Base-by-base conservation (phyloP, 2,329 filamentous ascomycete species). In the Xylariomycetidae sp. region DNA sequence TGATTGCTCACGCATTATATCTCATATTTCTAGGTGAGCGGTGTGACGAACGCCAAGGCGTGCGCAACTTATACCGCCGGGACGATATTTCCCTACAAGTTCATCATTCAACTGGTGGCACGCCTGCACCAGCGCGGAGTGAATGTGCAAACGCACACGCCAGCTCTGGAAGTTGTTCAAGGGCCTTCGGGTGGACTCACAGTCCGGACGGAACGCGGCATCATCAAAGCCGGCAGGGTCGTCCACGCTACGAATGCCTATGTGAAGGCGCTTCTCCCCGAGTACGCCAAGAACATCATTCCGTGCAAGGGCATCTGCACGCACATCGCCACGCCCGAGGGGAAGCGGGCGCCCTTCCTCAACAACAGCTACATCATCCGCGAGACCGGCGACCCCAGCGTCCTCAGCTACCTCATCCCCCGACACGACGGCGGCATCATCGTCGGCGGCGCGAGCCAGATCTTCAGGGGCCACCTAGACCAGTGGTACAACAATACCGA, bases 401-500 rank as follows among this genome's bases (percentile, higher is more conserved):
- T 22, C 10, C 29, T 31, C 18, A 31, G 29, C 20, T 42, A 42
- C 19, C 13, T 42, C 13, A 42, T 42, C 14, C 33, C 65, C 4
- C 58, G 67, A 4, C 42, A 52, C 1, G 66, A 70, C 34, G 64
- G 64, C 1, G 61, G 59, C 25, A 61, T 67, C 37, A 39, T 67
- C 8, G 58, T 68, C 6, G 56, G 57, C 2, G 57, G 57, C 8
- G 57, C 49, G 5, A 44, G 44, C 22, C 16, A 19, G 16, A 38
- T 38, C 0, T 69, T 59, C 45, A 48, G 48, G 33, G 25, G 47
- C 12, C 38, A 64, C 9, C 37, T 17, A 5, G 31, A 51, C 4
- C 43, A 57, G 14, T 74, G 70, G 69, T 69, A 65, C 42, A 51
- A 62, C 15, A 64, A 60, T 25, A 52, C 51, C 4, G 61, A 69